Evolutionary conservation across 257 asterid genomes (phyloP).

Genomic region (Salvia rosmarinus): DNA sequence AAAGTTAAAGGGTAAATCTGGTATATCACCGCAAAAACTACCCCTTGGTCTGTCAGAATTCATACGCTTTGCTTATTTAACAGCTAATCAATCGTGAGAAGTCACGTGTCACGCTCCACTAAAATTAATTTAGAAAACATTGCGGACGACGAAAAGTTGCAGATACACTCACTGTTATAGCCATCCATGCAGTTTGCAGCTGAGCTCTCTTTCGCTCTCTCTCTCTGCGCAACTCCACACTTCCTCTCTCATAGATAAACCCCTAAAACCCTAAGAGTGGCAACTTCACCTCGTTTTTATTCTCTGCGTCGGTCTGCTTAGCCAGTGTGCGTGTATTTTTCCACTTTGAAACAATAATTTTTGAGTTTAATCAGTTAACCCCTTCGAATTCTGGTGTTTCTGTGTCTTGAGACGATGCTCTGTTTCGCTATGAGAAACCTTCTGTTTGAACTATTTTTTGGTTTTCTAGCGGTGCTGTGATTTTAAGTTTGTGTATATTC

Average conservation of each 20-base stretch:
- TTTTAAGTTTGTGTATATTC: not conserved
- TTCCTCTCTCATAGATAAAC: too few species aligned
- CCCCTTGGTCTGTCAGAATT: not conserved
- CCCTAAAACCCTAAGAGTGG: too few species aligned
- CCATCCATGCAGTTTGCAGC: constrained; percentile 30
- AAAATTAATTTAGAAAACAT: not conserved
- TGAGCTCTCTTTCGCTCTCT: not conserved
- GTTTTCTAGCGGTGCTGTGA: not conserved
- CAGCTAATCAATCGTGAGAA: not conserved
- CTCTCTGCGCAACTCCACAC: not conserved
- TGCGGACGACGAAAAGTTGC: not conserved
- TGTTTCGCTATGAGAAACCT: too few species aligned
- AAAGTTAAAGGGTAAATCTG: not conserved
- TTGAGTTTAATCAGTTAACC: not conserved
- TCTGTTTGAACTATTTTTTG: not conserved
- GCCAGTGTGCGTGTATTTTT: not conserved
- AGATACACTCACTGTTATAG: too few species aligned
- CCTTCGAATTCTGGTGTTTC: not conserved
- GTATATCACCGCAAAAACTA: not conserved
- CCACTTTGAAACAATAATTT: too few species aligned
- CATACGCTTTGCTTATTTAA: not conserved
- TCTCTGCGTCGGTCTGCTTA: not conserved
- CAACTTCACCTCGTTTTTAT: not conserved
- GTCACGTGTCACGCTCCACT: constrained; percentile 36
- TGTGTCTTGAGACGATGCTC: not conserved